Evolutionary conservation across 2,329 filamentous ascomycete genomes (phyloP).

Genomic region (Trichoderma arundinaceum): DNA sequence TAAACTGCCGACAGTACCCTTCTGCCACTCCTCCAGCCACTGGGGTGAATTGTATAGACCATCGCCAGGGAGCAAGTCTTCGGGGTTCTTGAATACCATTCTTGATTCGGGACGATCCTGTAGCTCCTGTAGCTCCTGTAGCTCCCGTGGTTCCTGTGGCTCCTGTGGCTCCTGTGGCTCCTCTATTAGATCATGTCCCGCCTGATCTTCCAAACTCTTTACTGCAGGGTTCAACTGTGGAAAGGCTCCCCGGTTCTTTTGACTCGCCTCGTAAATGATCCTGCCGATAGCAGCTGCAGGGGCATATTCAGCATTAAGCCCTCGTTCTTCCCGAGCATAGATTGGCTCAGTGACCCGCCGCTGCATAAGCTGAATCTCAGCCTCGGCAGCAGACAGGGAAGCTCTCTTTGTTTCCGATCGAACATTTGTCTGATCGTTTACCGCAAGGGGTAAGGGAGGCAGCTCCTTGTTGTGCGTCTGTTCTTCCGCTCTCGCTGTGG

Average conservation of each 20-base stretch:
- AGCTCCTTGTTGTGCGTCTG: slow-evolving; percentile 42
- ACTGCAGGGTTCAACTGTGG: slow-evolving; percentile 6
- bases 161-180: slow-evolving; percentile 19
- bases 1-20: slow-evolving; percentile 67
- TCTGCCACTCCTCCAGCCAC: slow-evolving; percentile 76
- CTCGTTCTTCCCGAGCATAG: slow-evolving; percentile 38
- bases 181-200: slow-evolving; percentile 15
- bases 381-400: slow-evolving; percentile 8
- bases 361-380: slow-evolving; percentile 35
- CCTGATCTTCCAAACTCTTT: slow-evolving; percentile 26
- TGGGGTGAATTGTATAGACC: slow-evolving; percentile 64
- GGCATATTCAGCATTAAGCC: slow-evolving; percentile 40
- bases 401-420: background rate
- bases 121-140: background rate
- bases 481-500: slow-evolving; percentile 26
- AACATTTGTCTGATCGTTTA: slow-evolving; percentile 9
- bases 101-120: slow-evolving; percentile 39
- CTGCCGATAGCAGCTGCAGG: slow-evolving; percentile 37
- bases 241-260: slow-evolving; percentile 21
- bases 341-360: slow-evolving; percentile 43
- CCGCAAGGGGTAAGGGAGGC: slow-evolving; percentile 38
- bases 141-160: background rate
- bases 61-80: slow-evolving; percentile 54
- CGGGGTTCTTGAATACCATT: slow-evolving; percentile 50
- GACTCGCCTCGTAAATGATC: slow-evolving; percentile 19